A percentile compares a stretch with the other conserved stretches of the same genome.
Evolutionary conservation across 257 asterid genomes (phyloP).

Genomic region (Pogostemon cablin): DNA sequence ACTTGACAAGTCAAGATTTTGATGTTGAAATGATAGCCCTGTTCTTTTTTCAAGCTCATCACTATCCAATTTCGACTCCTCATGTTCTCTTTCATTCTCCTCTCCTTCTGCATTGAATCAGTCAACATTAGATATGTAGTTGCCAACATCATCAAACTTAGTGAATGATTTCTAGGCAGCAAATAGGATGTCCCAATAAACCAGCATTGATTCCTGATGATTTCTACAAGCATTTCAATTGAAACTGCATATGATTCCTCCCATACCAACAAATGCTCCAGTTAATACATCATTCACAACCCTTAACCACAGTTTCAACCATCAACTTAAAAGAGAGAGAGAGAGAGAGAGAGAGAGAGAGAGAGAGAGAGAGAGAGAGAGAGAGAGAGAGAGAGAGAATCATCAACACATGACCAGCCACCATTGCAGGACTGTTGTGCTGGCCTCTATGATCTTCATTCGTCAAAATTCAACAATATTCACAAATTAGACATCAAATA

Average conservation of each 20-base stretch:
- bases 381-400: no score
- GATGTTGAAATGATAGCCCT: constrained; percentile 28
- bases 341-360: no score
- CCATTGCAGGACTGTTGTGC: no score
- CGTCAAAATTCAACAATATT: no score
- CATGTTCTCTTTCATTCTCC: constrained; percentile 51
- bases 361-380: no score
- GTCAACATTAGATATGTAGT: constrained; percentile 4
- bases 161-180: constrained; percentile 54
- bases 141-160: constrained; percentile 37
- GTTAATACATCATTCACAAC: no score
- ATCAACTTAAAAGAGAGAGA: no score
- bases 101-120: constrained; percentile 62
- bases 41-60: constrained; percentile 58
- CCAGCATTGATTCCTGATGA: constrained; percentile 58
- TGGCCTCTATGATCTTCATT: no score
- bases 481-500: no score
- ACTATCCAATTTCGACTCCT: constrained; percentile 76
- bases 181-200: constrained; percentile 62
- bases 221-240: constrained; percentile 44
- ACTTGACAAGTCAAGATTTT: constrained; percentile 49
- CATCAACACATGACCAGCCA: no score
- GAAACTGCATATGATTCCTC: constrained; percentile 53
- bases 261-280: neutral
- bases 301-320: no score